Evolutionary conservation across 1,139 yeast genomes (phyloP).

Genomic region (Yamadazyma kanchanaburiensis): DNA sequence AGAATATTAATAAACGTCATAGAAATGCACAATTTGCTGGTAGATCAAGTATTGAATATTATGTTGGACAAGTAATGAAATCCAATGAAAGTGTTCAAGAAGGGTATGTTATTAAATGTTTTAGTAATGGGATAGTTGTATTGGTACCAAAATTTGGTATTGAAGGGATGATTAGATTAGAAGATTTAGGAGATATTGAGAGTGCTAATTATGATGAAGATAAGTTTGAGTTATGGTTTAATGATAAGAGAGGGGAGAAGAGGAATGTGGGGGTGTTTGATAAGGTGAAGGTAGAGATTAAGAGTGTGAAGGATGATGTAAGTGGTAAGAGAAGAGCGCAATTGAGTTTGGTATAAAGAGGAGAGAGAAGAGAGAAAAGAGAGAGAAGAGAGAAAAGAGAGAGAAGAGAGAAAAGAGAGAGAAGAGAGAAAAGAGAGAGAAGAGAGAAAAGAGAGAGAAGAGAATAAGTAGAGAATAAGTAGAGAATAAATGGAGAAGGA

Average conservation of each 20-base stretch:
- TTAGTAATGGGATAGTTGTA: conserved; percentile 92
- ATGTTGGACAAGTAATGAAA: conserved; percentile 96
- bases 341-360: too few relatives aligned
- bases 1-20: conserved; percentile 89
- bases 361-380: too few relatives aligned
- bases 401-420: too few relatives aligned
- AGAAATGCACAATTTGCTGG: conserved; percentile 99
- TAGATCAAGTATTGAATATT: conserved; percentile 94
- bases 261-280: conserved; percentile 75
- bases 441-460: too few relatives aligned
- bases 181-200: conserved; percentile 64
- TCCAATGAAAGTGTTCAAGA: conserved; percentile 71
- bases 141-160: conserved; percentile 97
- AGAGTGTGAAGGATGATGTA: conserved; percentile 76
- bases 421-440: too few relatives aligned
- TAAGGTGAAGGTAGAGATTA: conserved; percentile 77
- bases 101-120: conserved; percentile 89
- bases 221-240: conserved; percentile 63
- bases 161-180: conserved; percentile 85
- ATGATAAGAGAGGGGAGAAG: conserved; percentile 36
- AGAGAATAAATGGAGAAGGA: too few relatives aligned
- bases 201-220: conserved; percentile 76
- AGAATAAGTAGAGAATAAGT: too few relatives aligned
- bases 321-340: conserved; percentile 95
- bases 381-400: too few relatives aligned